Base-by-base conservation (phyloP, 2,329 filamentous ascomycete genomes). In the Cladophialophora exuberans region DNA sequence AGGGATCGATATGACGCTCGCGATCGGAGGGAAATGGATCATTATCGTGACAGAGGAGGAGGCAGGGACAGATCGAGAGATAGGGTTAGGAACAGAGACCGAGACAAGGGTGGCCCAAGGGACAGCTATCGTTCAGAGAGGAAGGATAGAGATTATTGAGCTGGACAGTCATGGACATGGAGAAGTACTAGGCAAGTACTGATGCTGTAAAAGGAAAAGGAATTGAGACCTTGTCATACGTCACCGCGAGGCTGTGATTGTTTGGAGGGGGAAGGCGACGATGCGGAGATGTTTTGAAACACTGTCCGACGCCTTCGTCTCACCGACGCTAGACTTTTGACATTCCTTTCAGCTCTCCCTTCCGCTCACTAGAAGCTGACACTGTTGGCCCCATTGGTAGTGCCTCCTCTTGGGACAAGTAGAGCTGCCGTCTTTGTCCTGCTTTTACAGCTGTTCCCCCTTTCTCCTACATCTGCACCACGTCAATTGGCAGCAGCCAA, bases 21-120 rank as follows among this genome's bases (percentile, higher is more conserved):
- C 31, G 47, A 56, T 62, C 60, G 63, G 11, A 64, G 66, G 44
- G 49, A 58, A 18, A 62, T 64, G 44, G 67, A 73, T 39, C 67
- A 69, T 43, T 72, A 68, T 20, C 54, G 60, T 38, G 58, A 70
- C 53, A 62, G 67, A n/a, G 65, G 67, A 64, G 69, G 72, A 42
- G 72, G 76, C 60, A 69, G 73, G 30, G 67, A 73, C 52, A 68
- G 70, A 56, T 72, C 69, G 39, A 57, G 65, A 54, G 69, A 76
- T 52, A 64, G 70, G 26, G 70, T 76, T 52, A 64, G 70, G 26
- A 70, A 74, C 18, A 57, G 59, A 44, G 33, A 31, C 15, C 22
- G 39, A 11, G 31, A 35, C 41, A 9, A n/a, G n/a, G n/a, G n/a
- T n/a, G n/a, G 23, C 9, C 22, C 17, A 44, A 15, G 18, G 25